These are phyloP conservation scores for Penicillium sp. DNA, from an alignment of 2,329 filamentous ascomycete species.

Conservation along the genomic window DNA sequence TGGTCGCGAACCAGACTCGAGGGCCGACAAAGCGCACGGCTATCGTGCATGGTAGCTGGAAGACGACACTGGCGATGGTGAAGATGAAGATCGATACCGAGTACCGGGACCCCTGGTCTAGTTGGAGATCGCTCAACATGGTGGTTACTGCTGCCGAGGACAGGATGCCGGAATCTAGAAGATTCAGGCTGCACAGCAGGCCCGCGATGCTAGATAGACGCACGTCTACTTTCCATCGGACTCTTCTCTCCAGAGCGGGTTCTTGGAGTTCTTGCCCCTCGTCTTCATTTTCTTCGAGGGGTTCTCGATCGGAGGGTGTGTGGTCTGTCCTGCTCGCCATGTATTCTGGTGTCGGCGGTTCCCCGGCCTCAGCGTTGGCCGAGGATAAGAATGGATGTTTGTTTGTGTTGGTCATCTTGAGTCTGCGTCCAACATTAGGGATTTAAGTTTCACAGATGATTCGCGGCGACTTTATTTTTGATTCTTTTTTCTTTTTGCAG, in stretches of 20 bases:
- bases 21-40: slow-evolving; percentile 66
- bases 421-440: background rate
- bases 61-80: slow-evolving; percentile 65
- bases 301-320: background rate
- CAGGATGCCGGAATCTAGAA: slow-evolving; percentile 69
- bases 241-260: slow-evolving; percentile 42
- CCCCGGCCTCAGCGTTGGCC: background rate
- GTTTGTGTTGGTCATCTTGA: background rate
- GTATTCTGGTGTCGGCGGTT: background rate
- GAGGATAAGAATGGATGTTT: background rate
- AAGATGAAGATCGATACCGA: slow-evolving; percentile 73
- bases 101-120: slow-evolving; percentile 63
- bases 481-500: background rate
- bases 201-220: slow-evolving; percentile 70
- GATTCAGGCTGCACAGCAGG: slow-evolving; percentile 67
- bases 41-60: slow-evolving; percentile 68
- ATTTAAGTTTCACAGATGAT: background rate
- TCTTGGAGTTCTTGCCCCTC: slow-evolving; percentile 14
- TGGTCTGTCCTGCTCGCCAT: background rate
- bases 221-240: slow-evolving; percentile 65
- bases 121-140: slow-evolving; percentile 63
- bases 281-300: background rate
- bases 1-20: slow-evolving; percentile 60
- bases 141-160: slow-evolving; percentile 68
- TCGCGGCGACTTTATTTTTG: background rate